Evolutionary conservation across 257 asterid species (phyloP).

Genomic region (Anisodus acutangulus): DNA sequence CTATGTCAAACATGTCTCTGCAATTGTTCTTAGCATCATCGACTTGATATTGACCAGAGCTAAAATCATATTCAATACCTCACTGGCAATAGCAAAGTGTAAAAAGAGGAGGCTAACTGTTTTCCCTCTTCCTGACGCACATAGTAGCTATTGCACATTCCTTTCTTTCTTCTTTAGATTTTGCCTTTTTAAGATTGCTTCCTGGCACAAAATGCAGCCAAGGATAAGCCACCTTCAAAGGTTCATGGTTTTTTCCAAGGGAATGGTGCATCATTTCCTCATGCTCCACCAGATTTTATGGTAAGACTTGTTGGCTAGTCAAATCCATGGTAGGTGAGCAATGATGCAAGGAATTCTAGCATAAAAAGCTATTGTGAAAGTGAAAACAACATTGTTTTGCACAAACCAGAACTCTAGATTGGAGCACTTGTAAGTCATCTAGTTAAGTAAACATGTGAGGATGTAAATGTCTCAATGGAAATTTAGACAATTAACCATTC

Average conservation of each 20-base stretch:
- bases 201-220: conserved; percentile 4
- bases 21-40: neutral
- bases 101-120: neutral
- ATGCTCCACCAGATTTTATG: neutral
- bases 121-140: neutral
- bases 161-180: neutral
- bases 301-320: neutral
- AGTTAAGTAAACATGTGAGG: neutral
- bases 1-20: neutral
- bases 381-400: neutral
- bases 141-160: neutral
- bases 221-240: neutral
- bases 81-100: neutral
- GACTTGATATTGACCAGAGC: neutral
- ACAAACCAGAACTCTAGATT: neutral
- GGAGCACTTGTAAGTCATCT: neutral
- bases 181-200: neutral
- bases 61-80: neutral
- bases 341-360: neutral
- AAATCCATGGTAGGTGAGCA: neutral
- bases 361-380: neutral
- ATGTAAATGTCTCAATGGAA: neutral
- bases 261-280: neutral
- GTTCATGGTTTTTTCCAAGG: neutral
- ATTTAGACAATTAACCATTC: neutral